Base-by-base conservation (phyloP, 129 eudicot species). In the Centaurea solstitialis region DNA sequence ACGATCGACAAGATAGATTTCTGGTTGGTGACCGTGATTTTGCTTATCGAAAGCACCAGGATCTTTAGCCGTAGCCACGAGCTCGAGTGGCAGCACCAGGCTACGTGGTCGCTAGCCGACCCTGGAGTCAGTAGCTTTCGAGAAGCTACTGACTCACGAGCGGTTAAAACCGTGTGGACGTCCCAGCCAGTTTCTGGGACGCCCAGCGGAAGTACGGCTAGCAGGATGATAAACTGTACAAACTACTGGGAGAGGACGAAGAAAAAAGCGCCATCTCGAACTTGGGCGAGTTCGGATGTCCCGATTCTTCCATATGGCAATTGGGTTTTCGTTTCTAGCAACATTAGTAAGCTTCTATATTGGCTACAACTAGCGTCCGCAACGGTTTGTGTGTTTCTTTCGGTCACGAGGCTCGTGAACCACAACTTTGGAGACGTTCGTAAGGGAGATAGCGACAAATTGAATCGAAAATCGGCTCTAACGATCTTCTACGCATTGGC, bases 11-110 rank as follows among this genome's bases (percentile, higher is more conserved):
- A 74, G 30, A 76, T 97, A 11, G 98, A 96, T 40, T 96, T 96
- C 69, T 93, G 98, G 98, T 72, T 91, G 41, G 88, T 96, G 5
- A 91, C 99, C 18, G 69, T 85, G 30, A 96, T 96, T 40, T 84
- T 96, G 11, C 41, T 91, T 70, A 87, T 88, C 5, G 99, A 96
- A 70, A 93, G 98, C 10, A 86, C 97, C 0, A 57, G 99, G 10
- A 93, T 96, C 9, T 96, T 93, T 73, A 88, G 99, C 85, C 68
- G 99, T 38, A 93, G 98, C 39, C 99, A 89, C 41, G 99, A 96
- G 90, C 98, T 96, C 22, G 99, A 96, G 71, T 91, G 97, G 98
- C 99, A 96, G 65, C 99, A 93, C 23, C 99, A 95, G 66, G 94
- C 99, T 24, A 96, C 99, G 2, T 93, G 98, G 98, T 85, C 93